Conservation (phyloP, 106 monocot species). For the Apostasia ramifera region DNA sequence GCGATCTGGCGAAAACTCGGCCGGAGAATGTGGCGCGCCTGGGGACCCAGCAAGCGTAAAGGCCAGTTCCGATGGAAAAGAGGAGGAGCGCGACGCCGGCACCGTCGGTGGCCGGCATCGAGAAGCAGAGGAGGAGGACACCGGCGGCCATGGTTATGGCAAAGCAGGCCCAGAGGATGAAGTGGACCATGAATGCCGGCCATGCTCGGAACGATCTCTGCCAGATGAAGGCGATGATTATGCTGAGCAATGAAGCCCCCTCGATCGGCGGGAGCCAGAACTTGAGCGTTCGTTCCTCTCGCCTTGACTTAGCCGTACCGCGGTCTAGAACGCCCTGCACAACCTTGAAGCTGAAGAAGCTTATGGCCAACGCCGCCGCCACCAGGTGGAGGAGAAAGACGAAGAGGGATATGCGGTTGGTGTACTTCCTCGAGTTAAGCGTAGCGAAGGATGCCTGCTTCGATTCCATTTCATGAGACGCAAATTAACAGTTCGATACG, state of each 20-base stretch:
- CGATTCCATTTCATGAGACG: too few species aligned
- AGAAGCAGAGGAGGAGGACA: constrained; percentile 73
- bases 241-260: constrained; percentile 47
- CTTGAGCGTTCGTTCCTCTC: constrained; percentile 36
- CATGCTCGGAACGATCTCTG: constrained; percentile 60
- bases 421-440: constrained; percentile 70
- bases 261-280: constrained; percentile 88
- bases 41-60: constrained; percentile 88
- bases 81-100: constrained; percentile 47
- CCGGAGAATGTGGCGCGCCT: constrained; percentile 66
- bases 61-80: constrained; percentile 64
- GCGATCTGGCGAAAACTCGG: constrained; percentile 38
- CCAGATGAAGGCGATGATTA: constrained; percentile 81
- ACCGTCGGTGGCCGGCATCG: constrained; percentile 51
- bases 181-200: constrained; percentile 48
- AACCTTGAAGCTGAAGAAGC: constrained; percentile 71
- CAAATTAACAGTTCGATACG: too few species aligned
- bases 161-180: constrained; percentile 78
- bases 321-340: constrained; percentile 25
- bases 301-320: constrained; percentile 7
- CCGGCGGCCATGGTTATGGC: constrained; percentile 70
- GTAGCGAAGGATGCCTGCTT: constrained; percentile 20
- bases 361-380: constrained; percentile 23
- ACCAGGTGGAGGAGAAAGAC: constrained; percentile 70
- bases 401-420: constrained; percentile 63